Percentiles rank a stretch among this genome's conserved stretches.
Evolutionary conservation across 2,329 filamentous ascomycete species (phyloP).

Genomic region (Sporothrix protearum): DNA sequence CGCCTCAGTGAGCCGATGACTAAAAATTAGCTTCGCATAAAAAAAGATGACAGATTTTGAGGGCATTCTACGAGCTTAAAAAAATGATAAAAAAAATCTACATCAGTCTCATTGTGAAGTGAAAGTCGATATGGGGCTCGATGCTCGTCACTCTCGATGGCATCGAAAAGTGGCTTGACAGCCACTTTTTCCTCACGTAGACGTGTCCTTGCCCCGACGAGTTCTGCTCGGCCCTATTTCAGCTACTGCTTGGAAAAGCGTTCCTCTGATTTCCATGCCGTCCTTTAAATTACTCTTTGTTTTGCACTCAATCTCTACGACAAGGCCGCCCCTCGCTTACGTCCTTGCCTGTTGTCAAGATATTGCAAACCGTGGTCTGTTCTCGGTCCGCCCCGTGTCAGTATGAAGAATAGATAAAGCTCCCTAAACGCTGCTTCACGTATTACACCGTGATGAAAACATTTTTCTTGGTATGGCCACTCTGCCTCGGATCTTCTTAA

Average conservation of each 20-base stretch:
- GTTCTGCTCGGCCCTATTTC: conserved; percentile 13
- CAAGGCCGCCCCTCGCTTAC: neutral
- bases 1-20: neutral
- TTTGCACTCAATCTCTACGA: neutral
- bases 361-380: neutral
- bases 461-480: neutral
- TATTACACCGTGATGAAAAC: neutral
- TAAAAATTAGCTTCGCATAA: neutral
- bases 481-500: neutral
- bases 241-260: neutral
- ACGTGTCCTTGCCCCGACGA: neutral
- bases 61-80: neutral
- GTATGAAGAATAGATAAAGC: neutral
- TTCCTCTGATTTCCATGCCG: conserved; percentile 7
- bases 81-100: neutral
- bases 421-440: neutral
- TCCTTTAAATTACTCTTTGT: neutral
- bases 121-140: neutral
- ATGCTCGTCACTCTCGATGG: neutral
- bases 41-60: neutral
- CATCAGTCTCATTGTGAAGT: neutral
- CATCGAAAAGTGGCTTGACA: neutral
- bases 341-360: neutral
- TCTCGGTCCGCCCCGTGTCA: neutral
- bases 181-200: neutral